phyloP scores from a whole-genome alignment of 164 flowering plant species.

The Warburgia ugandensis region DNA sequence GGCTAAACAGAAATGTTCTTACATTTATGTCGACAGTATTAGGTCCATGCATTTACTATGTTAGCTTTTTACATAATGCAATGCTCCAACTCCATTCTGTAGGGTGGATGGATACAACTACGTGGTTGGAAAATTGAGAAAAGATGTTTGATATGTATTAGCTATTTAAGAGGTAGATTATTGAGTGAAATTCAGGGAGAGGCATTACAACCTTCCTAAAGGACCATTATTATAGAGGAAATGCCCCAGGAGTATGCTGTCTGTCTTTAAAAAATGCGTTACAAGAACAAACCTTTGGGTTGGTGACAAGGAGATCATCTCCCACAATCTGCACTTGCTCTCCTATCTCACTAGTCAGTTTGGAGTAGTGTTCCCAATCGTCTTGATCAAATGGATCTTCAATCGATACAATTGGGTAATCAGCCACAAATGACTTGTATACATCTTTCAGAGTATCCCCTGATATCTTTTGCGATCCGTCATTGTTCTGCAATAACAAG shows the following conservation, averaged over 20 bases:
- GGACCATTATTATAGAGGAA: not conserved
- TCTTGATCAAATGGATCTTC: constrained; percentile 37
- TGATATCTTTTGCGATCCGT: constrained; percentile 30
- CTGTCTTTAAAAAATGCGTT: not conserved
- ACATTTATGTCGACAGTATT: no score
- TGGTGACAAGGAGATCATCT: constrained; percentile 32
- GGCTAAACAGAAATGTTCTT: no score
- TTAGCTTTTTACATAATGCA: no score
- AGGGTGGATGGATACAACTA: no score
- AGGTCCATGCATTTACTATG: no score
- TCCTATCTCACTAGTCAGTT: constrained; percentile 27
- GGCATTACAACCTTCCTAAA: not conserved
- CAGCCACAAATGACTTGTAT: constrained; percentile 32
- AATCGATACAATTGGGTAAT: constrained; percentile 34
- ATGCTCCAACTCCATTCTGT: no score
- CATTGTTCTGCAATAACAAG: constrained; percentile 25
- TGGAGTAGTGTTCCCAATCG: constrained; percentile 33
- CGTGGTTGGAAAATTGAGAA: no score
- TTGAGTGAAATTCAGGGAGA: not conserved
- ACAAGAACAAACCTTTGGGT: constrained; percentile 19
- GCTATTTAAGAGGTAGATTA: no score
- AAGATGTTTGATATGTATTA: no score
- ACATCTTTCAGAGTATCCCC: constrained; percentile 26
- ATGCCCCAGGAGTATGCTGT: not conserved
- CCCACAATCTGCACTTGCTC: constrained; percentile 30